Evolutionary conservation across 2,329 filamentous ascomycete genomes (phyloP).

Genomic region (Hypoxylon sp.): DNA sequence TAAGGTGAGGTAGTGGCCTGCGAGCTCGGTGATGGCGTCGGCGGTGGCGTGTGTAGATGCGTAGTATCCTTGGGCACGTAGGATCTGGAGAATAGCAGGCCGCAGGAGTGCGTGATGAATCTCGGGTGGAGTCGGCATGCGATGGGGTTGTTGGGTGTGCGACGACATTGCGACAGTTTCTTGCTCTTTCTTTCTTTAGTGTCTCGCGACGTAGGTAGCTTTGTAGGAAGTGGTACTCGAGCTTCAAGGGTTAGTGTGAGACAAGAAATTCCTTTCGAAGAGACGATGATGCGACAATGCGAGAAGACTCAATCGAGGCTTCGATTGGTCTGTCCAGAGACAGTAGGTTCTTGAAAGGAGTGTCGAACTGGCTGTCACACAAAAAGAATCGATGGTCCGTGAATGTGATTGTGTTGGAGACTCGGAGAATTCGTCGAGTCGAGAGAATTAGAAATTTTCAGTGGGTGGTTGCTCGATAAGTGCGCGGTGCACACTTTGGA

Average conservation of each 20-base stretch:
- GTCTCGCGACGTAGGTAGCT: neutral
- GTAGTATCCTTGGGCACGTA: slow-evolving; percentile 92
- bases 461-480: neutral
- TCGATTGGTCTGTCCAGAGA: neutral
- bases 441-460: neutral
- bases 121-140: slow-evolving; percentile 44
- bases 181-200: neutral
- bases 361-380: neutral
- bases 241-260: neutral
- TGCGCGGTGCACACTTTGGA: neutral
- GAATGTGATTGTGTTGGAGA: neutral
- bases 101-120: slow-evolving; percentile 80
- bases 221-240: neutral
- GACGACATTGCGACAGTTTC: slow-evolving; percentile 45
- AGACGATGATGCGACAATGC: neutral
- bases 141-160: slow-evolving; percentile 41
- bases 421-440: neutral
- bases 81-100: slow-evolving; percentile 88
- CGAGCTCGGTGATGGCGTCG: slow-evolving; percentile 89
- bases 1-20: slow-evolving; percentile 82
- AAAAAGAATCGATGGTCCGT: neutral
- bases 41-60: slow-evolving; percentile 84
- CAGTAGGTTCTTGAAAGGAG: neutral
- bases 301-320: neutral
- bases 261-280: neutral